Conservation (phyloP, 768 basidiomycete genomes). For the Phaeotremella skinneri region DNA sequence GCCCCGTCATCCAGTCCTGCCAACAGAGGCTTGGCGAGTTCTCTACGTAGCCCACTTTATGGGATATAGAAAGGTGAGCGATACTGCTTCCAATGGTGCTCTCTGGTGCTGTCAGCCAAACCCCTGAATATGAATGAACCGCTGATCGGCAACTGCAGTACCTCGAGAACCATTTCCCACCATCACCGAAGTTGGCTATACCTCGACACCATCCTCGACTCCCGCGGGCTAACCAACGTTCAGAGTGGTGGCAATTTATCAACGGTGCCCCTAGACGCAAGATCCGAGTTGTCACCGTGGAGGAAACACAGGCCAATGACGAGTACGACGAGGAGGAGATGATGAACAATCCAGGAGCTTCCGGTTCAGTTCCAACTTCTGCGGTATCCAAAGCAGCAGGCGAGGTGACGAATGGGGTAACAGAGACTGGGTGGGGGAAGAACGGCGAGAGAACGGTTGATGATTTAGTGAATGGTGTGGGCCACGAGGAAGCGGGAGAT, state of each 20-base stretch:
- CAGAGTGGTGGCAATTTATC: slow-evolving; percentile 30
- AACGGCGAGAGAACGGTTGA: slow-evolving; percentile 1
- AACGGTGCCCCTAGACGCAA: slow-evolving; percentile 24
- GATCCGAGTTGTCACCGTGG: neutral
- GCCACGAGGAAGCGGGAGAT: slow-evolving; percentile 18
- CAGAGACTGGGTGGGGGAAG: neutral
- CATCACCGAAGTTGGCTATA: slow-evolving; percentile 19
- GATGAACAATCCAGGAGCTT: slow-evolving; percentile 23
- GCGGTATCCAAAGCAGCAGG: too few relatives aligned
- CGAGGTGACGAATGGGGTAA: too few relatives aligned
- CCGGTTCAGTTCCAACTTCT: too few relatives aligned
- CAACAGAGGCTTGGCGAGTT: slow-evolving; percentile 39
- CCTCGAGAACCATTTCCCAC: slow-evolving; percentile 23
- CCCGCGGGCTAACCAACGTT: slow-evolving; percentile 15
- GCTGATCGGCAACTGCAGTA: slow-evolving; percentile 9
- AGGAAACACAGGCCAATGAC: neutral
- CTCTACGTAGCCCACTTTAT: slow-evolving; percentile 42
- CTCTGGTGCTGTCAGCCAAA: neutral
- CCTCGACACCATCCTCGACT: slow-evolving; percentile 22
- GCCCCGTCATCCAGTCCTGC: slow-evolving; percentile 45
- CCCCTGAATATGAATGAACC: neutral
- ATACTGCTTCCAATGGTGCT: neutral
- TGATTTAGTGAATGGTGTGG: slow-evolving; percentile 14
- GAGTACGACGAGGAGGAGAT: slow-evolving; percentile 25
- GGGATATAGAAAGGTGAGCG: slow-evolving; percentile 36